Conservation (phyloP, 805 yeast genomes). For the Cyberlindnera bimundalis region DNA sequence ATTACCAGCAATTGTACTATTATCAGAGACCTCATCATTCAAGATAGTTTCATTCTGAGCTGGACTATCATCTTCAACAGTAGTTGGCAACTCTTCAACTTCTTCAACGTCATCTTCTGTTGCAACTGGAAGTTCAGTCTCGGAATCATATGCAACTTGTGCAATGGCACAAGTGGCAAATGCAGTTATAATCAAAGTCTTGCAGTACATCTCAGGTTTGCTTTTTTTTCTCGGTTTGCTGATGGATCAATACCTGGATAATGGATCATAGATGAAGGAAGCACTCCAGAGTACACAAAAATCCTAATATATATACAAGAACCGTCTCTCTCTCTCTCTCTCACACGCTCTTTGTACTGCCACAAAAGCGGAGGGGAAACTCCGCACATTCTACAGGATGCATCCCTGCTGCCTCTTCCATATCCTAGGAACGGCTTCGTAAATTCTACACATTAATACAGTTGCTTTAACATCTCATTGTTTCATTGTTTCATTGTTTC, state of each 20-base stretch:
- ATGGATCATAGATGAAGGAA: background rate
- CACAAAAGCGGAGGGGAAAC: conserved; percentile 2
- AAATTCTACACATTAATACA: too few species aligned
- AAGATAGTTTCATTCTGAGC: background rate
- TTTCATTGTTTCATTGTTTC: too few species aligned
- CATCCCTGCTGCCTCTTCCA: too few species aligned
- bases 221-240: too few species aligned
- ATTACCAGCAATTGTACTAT: conserved; percentile 6
- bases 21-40: conserved; percentile 1
- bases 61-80: conserved; percentile 6
- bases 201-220: conserved; percentile 13
- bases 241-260: background rate
- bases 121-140: conserved; percentile 8
- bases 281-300: too few species aligned
- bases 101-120: conserved; percentile 7
- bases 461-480: too few species aligned
- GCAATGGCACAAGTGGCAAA: conserved; percentile 27
- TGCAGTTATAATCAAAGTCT: conserved; percentile 13
- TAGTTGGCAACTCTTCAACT: conserved; percentile 4
- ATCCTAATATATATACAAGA: too few species aligned
- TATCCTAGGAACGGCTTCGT: too few species aligned
- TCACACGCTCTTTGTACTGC: too few species aligned
- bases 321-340: too few species aligned
- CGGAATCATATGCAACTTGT: conserved; percentile 12
- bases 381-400: background rate